phyloP scores from a whole-genome alignment of 192 early-diverging fungal genomes.

The Spizellomyces punctatus region DNA sequence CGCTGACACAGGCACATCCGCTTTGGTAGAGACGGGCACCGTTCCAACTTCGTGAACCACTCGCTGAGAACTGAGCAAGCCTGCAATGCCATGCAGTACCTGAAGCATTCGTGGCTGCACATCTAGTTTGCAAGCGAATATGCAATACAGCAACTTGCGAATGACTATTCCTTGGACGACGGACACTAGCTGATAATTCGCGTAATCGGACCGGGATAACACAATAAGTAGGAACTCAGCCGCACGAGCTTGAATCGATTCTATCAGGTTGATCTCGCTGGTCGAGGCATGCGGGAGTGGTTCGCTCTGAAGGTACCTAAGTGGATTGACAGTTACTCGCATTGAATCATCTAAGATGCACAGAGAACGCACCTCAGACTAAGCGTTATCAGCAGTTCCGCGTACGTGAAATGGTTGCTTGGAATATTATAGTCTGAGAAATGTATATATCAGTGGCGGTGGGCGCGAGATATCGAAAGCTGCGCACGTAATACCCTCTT shows the following conservation, averaged over 20 bases:
- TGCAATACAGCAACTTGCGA: conserved; percentile 63
- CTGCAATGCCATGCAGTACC: conserved; percentile 45
- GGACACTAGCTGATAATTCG: conserved; percentile 50
- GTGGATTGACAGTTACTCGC: too few relatives aligned
- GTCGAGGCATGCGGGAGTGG: too few relatives aligned
- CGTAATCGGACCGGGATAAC: conserved; percentile 53
- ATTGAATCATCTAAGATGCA: too few relatives aligned
- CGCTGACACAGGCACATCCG: too few relatives aligned
- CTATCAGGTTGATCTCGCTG: too few relatives aligned
- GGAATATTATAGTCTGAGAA: conserved; percentile 58
- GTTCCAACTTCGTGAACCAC: too few relatives aligned
- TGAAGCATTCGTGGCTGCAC: conserved; percentile 64
- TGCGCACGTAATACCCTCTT: too few relatives aligned
- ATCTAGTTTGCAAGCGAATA: conserved; percentile 50
- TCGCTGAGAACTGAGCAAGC: conserved; percentile 11
- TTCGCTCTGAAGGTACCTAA: too few relatives aligned
- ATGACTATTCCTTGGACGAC: conserved; percentile 55
- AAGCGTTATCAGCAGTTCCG: conserved; percentile 1
- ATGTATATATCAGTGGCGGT: conserved; percentile 18
- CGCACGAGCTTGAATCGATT: too few relatives aligned
- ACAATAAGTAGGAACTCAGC: conserved; percentile 57
- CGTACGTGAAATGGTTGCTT: too few relatives aligned
- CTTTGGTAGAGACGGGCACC: too few relatives aligned
- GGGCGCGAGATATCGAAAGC: not conserved
- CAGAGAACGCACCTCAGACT: too few relatives aligned